These are phyloP conservation scores for Streptanthus diversifolius DNA, from an alignment of 345 rosid genomes.

Conservation along the genomic window DNA sequence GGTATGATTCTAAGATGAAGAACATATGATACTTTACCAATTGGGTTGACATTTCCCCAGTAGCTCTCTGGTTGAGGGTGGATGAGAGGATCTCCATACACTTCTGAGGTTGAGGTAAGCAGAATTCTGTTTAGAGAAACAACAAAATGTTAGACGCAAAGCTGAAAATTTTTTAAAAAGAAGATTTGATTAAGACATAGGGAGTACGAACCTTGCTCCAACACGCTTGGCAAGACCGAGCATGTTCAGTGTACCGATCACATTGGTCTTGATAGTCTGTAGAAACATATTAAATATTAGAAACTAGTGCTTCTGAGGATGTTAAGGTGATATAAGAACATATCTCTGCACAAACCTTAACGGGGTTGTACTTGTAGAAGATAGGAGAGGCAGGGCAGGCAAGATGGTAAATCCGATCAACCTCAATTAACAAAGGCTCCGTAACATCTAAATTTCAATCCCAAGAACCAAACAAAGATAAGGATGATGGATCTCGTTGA, in stretches of 20 bases:
- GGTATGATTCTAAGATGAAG: neutral
- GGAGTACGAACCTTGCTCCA: constrained; percentile 71
- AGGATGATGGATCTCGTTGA: neutral
- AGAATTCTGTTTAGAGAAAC: constrained; percentile 25
- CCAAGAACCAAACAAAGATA: neutral
- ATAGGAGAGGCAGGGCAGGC: constrained; percentile 98
- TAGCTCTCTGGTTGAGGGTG: constrained; percentile 94
- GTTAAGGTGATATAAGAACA: neutral
- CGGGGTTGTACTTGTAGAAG: constrained; percentile 96
- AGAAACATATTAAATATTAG: neutral
- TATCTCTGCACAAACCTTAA: constrained; percentile 46
- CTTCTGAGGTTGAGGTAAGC: constrained; percentile 66
- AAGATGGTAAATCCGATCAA: constrained; percentile 89
- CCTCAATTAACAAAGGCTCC: constrained; percentile 82
- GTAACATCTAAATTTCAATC: constrained; percentile 65
- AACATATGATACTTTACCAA: constrained; percentile 48
- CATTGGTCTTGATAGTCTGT: constrained; percentile 96
- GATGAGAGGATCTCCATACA: constrained; percentile 89
- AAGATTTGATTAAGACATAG: neutral
- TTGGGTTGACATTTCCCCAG: constrained; percentile 98
- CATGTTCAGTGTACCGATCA: constrained; percentile 94
- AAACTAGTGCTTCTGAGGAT: neutral
- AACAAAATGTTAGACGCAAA: constrained; percentile 1
- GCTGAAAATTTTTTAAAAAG: neutral
- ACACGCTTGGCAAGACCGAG: constrained; percentile 97